Percentiles rank a stretch among this genome's conserved stretches.
Conservation (phyloP, 176 grass and related monocot species). For the Rhipidocladum racemiflorum region DNA sequence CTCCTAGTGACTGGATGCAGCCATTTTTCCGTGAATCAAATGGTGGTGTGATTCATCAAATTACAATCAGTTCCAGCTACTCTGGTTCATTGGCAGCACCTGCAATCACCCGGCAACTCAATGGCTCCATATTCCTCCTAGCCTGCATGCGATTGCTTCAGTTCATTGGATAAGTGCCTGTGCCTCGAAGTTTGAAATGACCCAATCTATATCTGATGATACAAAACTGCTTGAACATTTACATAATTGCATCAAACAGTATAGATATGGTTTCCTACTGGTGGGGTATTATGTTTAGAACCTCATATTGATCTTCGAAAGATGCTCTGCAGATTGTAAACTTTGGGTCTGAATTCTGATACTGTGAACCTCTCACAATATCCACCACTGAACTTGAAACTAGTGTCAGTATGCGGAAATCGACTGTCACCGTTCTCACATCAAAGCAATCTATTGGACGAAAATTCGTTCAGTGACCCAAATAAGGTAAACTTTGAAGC, state of each 20-base stretch:
- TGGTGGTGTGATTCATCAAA: constrained; percentile 49
- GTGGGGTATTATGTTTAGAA: neutral
- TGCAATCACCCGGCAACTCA: constrained; percentile 44
- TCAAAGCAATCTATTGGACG: too few species aligned
- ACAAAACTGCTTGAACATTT: neutral
- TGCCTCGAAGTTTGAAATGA: neutral
- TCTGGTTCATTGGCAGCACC: constrained; percentile 46
- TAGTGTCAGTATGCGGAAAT: too few species aligned
- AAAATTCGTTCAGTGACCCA: too few species aligned
- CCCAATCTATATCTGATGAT: neutral
- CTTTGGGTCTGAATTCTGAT: too few species aligned
- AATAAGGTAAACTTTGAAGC: too few species aligned
- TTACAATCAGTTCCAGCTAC: constrained; percentile 35
- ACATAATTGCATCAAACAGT: neutral
- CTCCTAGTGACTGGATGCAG: constrained; percentile 94
- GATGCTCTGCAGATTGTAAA: too few species aligned
- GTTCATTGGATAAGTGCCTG: neutral
- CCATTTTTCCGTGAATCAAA: constrained; percentile 68
- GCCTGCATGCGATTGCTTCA: neutral
- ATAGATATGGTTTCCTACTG: neutral
- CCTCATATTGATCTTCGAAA: neutral
- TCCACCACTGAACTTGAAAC: too few species aligned
- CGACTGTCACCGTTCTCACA: too few species aligned
- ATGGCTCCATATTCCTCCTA: neutral
- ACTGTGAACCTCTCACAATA: too few species aligned